Base-by-base conservation (phyloP, 2,329 filamentous ascomycete genomes). In the Rasamsonia emersonii region DNA sequence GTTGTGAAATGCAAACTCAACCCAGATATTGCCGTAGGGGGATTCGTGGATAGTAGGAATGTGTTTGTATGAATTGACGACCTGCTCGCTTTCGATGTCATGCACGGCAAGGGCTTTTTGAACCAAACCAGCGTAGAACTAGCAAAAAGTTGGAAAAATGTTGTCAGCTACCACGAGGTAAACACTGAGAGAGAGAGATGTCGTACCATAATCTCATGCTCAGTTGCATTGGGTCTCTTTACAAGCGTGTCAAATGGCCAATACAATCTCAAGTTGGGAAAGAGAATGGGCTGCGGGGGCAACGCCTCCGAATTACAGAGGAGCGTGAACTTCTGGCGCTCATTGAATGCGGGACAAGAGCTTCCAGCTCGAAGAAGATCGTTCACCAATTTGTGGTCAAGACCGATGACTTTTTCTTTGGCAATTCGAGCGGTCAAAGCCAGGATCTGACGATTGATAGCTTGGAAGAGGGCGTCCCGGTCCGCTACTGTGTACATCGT, bases 371-470 rank as follows among this genome's bases (percentile, higher is more conserved):
- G 47, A 16, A 65, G 44, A 9, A 67, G 46, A 28, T 65, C 59
- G 10, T 43, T 33, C 11, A 64, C 33, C 10, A 67, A 43, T 27
- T 51, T 55, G 21, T 48, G 40, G 32, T 61, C 55, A 25, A 67
- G 50, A 3, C 61, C 61, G 30, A 64, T 51, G 3, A 47, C 52
- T 13, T 49, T 46, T 5, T 38, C 34, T 20, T 42, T 46, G 61
- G 76, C 64, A 30, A 81, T 61, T 26, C 74, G 67, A 43, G 82
- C 81, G 42, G 74, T 74, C 50, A 89, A 70, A 46, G 86, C 78
- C 32, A 69, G 70, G 51, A 89, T 77, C 52, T 79, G 78, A 16
- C 69, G 69, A 33, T 45, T 47, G 31, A 48, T 49, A 20, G 58
- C 47, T 9, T 61, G 50, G 48, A 64, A 70, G 17, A 73, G 44